A percentile compares a stretch with the other conserved stretches of the same genome.
phyloP scores from a whole-genome alignment of 352 stramenopile species.

The Phytophthora capsici region DNA sequence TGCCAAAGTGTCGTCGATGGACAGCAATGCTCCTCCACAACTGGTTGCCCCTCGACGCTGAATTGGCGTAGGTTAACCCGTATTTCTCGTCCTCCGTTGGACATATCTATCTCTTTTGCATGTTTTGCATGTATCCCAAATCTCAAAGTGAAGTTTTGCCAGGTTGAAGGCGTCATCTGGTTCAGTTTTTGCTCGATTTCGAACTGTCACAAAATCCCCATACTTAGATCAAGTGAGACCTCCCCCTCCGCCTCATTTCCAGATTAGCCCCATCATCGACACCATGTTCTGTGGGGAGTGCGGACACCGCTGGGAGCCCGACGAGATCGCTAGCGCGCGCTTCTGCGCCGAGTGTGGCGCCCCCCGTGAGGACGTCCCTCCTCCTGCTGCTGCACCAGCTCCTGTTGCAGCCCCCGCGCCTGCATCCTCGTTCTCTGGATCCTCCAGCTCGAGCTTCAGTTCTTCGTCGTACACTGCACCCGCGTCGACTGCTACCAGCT shows the following conservation, averaged over 20 bases:
- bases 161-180: constrained; percentile 24
- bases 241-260: constrained; percentile 28
- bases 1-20: constrained; percentile 58
- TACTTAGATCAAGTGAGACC: constrained; percentile 28
- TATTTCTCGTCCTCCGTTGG: constrained; percentile 9
- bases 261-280: constrained; percentile 20
- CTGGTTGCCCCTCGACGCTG: constrained; percentile 13
- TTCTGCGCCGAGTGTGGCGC: constrained; percentile 87
- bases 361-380: constrained; percentile 64
- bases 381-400: constrained; percentile 6
- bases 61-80: background rate
- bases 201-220: constrained; percentile 14
- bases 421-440: background rate
- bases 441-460: constrained; percentile 21
- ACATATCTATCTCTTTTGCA: constrained; percentile 23
- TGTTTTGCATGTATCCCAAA: background rate
- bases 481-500: constrained; percentile 7
- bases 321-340: constrained; percentile 79
- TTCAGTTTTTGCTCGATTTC: constrained; percentile 14
- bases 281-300: constrained; percentile 87
- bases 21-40: constrained; percentile 16
- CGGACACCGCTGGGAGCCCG: constrained; percentile 78
- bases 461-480: constrained; percentile 16
- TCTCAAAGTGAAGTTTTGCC: constrained; percentile 6
- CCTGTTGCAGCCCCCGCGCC: constrained; percentile 5